Conservation (phyloP, 2,329 filamentous ascomycete species). For the Ascochyta fabae region DNA sequence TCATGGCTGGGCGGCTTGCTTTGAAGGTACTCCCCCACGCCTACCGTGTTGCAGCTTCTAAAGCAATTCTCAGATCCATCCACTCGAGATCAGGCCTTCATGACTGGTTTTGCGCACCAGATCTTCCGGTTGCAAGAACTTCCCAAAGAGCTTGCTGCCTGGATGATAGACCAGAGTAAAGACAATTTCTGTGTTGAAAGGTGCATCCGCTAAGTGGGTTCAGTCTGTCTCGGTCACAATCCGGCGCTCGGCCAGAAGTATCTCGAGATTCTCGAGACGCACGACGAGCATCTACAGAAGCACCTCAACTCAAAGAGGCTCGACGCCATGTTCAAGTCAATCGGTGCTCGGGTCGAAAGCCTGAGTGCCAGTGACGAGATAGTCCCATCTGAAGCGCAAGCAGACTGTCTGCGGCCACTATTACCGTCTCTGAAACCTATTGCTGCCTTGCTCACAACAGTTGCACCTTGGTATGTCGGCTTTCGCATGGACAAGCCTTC, state of each 20-base stretch:
- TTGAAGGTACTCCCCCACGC: slow-evolving; percentile 33
- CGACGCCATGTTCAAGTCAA: slow-evolving; percentile 61
- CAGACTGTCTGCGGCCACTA: slow-evolving; percentile 14
- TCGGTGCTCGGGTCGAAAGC: slow-evolving; percentile 58
- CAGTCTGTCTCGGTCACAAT: slow-evolving; percentile 40
- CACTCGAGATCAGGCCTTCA: slow-evolving; percentile 49
- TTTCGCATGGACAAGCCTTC: background rate
- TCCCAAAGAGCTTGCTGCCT: slow-evolving; percentile 48
- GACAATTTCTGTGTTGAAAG: background rate
- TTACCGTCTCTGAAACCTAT: slow-evolving; percentile 34
- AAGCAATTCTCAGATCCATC: slow-evolving; percentile 23
- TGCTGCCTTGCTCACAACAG: slow-evolving; percentile 30
- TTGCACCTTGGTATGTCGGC: slow-evolving; percentile 34
- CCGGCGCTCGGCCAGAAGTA: slow-evolving; percentile 48
- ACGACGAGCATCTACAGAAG: slow-evolving; percentile 37
- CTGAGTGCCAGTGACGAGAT: slow-evolving; percentile 12
- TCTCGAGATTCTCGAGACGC: slow-evolving; percentile 39
- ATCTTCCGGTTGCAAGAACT: slow-evolving; percentile 48
- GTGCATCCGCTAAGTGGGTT: slow-evolving; percentile 18
- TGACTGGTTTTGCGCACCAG: slow-evolving; percentile 51
- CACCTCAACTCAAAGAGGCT: slow-evolving; percentile 51
- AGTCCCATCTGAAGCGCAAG: slow-evolving; percentile 16
- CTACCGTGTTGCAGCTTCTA: slow-evolving; percentile 6
- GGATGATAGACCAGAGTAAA: slow-evolving; percentile 52
- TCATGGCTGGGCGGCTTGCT: slow-evolving; percentile 41